Evolutionary conservation across 2,329 filamentous ascomycete genomes (phyloP).

Genomic region (Proliferodiscus dingleyae): DNA sequence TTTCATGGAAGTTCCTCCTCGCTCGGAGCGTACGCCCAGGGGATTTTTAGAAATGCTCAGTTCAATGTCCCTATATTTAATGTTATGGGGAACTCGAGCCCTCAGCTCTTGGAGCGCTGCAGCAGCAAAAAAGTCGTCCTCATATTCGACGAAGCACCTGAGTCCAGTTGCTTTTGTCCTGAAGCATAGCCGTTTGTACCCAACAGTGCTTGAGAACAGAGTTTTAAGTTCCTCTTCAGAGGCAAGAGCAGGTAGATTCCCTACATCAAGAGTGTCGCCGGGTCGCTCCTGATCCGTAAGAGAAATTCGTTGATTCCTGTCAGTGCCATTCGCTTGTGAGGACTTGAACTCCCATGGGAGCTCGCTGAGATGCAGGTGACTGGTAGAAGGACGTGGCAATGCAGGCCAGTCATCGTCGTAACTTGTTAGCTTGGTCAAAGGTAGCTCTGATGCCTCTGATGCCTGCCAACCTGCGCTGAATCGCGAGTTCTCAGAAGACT

Average conservation of each 20-base stretch:
- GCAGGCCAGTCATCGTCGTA: neutral
- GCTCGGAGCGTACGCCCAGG: slow-evolving; percentile 79
- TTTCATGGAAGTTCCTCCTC: no score
- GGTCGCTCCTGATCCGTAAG: slow-evolving; percentile 94
- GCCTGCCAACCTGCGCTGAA: no score
- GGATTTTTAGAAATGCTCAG: slow-evolving; percentile 98
- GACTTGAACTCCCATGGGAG: neutral
- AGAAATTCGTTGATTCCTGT: slow-evolving; percentile 79
- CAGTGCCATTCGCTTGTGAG: slow-evolving; percentile 22
- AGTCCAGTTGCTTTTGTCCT: slow-evolving; percentile 91
- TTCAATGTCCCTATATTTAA: slow-evolving; percentile 89
- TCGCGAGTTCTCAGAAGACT: no score
- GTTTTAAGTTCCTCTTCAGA: slow-evolving; percentile 93
- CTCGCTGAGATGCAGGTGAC: no score
- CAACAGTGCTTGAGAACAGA: slow-evolving; percentile 86
- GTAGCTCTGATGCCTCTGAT: no score
- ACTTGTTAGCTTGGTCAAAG: no score
- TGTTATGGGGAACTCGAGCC: slow-evolving; percentile 68
- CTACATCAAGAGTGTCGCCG: slow-evolving; percentile 96
- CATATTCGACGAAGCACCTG: slow-evolving; percentile 99
- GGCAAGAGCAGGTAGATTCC: slow-evolving; percentile 89
- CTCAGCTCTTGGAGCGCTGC: slow-evolving; percentile 88
- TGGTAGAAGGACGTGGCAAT: neutral
- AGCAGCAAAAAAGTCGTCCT: slow-evolving; percentile 86
- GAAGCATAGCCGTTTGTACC: slow-evolving; percentile 94